Percentiles rank a stretch among this genome's conserved stretches.
phyloP scores from a whole-genome alignment of 179 eudicot species.

The Camellia oleifera region DNA sequence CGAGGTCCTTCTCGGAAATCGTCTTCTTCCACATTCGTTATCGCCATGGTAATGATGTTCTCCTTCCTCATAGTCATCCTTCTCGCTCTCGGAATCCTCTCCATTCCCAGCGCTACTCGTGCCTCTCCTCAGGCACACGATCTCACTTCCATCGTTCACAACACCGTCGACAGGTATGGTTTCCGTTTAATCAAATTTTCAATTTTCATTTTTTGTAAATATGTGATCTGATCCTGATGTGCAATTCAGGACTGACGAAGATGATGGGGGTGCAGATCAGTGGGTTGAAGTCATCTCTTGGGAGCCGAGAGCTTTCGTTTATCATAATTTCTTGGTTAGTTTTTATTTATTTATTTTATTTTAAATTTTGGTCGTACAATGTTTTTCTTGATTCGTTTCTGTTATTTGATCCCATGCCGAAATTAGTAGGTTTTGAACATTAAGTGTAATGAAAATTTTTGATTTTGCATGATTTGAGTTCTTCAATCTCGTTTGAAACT shows the following conservation, averaged over 20 bases:
- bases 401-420: background rate
- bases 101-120: constrained; percentile 37
- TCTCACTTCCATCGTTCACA: constrained; percentile 52
- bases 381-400: background rate
- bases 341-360: background rate
- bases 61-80: constrained; percentile 50
- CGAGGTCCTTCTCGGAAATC: constrained; percentile 10
- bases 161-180: constrained; percentile 37
- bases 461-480: background rate
- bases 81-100: constrained; percentile 57
- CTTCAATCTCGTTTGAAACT: background rate
- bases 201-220: background rate
- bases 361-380: background rate
- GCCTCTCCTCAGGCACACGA: constrained; percentile 47
- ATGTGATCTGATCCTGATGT: background rate
- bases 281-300: constrained; percentile 93
- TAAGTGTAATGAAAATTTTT: background rate
- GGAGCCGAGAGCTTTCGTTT: constrained; percentile 94
- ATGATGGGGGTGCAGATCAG: constrained; percentile 49
- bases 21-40: constrained; percentile 17
- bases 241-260: constrained; percentile 31
- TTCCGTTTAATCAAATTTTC: background rate
- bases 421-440: background rate
- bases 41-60: constrained; percentile 40
- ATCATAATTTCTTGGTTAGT: constrained; percentile 83